phyloP scores from a whole-genome alignment of 2,329 filamentous ascomycete genomes.

The Metarhizium guizhouense region DNA sequence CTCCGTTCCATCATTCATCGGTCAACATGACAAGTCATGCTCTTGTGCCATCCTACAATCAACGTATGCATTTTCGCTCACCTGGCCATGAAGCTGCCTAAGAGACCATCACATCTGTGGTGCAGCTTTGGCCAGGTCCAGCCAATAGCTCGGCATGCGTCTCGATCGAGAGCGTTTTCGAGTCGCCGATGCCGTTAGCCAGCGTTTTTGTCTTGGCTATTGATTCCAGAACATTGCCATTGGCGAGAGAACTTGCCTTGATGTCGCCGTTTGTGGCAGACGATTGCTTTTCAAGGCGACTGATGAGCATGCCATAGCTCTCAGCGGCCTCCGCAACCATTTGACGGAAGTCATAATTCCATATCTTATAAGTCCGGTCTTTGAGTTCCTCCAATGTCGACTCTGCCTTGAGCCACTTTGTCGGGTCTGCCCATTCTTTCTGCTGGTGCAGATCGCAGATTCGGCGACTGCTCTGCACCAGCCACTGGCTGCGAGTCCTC shows the following conservation, averaged over 20 bases:
- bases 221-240: background rate
- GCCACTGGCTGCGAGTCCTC: conserved; percentile 7
- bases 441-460: conserved; percentile 6
- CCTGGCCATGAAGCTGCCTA: too few species aligned
- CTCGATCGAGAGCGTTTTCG: background rate
- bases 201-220: background rate
- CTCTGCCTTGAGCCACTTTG: conserved; percentile 1
- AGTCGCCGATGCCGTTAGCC: background rate
- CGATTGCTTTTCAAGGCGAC: background rate
- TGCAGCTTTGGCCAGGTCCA: too few species aligned
- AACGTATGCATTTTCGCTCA: too few species aligned
- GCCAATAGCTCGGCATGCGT: too few species aligned
- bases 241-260: background rate
- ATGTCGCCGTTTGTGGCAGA: background rate
- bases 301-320: background rate
- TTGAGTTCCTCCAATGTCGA: conserved; percentile 4
- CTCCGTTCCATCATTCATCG: too few species aligned
- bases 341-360: conserved; percentile 1
- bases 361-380: conserved; percentile 4
- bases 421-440: conserved; percentile 1
- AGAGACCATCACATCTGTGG: too few species aligned
- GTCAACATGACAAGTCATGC: too few species aligned
- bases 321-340: conserved; percentile 3
- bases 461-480: conserved; percentile 8
- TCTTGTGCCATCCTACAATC: too few species aligned